Evolutionary conservation across 1,139 yeast genomes (phyloP), one percentile per base, ranked within the genome.

Genomic region (Candida freyschussii): DNA sequence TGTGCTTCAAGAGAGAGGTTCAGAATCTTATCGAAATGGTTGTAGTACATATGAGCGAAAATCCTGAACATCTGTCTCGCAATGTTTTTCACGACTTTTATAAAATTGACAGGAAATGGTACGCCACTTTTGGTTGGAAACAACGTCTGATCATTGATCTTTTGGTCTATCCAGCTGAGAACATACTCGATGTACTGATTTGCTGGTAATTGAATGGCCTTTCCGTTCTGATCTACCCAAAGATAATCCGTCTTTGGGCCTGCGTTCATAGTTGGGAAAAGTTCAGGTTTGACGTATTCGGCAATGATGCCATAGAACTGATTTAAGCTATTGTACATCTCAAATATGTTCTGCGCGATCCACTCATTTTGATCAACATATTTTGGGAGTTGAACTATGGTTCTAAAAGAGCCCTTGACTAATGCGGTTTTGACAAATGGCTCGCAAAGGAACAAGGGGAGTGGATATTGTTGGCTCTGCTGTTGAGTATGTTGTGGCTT

Each of bases 371-470:
- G 70, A 53, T 93, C 97, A 16, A 93, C 97, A 53, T 89, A 91
- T 55, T 85, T 86, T 16, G 99, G 98, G 19, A 86, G 68, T 56
- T 85, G 95, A 2, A 91, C 97, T 44, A 91, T 91, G 1, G 98
- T 89, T 52, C 84, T 87, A 64, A 87, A 93, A 1, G 95, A 84
- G n/a, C 99, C 99, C 53, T 91, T 91, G 21, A 93, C 98, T 28
- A 91, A 66, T 0, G 97, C 95, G 0, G 96, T 85, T 42, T 89
- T 80, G 6, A 89, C 93, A 59, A 84, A 93, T 11, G 97, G 97
- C 47, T 89, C 96, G 55, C 94, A 81, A 50, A 91, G 58, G 54
- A 87, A 91, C 30, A 82, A 66, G 9, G 89, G 94, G 13, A 40
- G 50, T 23, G 41, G 47, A 25, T 45, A 55, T 16, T 32, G 44